Conservation (phyloP, 2,329 filamentous ascomycete species). For the Penicillium paneum region DNA sequence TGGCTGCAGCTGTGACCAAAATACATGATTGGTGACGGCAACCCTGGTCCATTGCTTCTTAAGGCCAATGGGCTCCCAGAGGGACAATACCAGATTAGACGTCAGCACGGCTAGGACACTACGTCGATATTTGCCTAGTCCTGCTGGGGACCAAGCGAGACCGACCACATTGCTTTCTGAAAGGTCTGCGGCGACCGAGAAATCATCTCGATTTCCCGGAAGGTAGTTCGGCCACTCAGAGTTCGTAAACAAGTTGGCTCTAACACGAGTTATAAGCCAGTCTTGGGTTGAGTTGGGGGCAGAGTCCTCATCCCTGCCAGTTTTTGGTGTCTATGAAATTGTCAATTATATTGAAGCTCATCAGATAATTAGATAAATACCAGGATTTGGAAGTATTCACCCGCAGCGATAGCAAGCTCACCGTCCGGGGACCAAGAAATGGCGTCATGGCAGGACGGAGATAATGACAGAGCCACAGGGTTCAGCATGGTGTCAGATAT, state of each 20-base stretch:
- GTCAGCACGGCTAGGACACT: conserved; percentile 56
- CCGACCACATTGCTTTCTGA: conserved; percentile 51
- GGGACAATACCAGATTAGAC: conserved; percentile 54
- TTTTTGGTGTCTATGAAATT: conserved; percentile 8
- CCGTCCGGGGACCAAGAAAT: conserved; percentile 60
- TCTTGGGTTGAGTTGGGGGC: conserved; percentile 4
- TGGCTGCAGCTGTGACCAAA: conserved; percentile 41
- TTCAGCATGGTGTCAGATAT: conserved; percentile 25
- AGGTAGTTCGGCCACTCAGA: conserved; percentile 50
- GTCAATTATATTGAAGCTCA: background rate
- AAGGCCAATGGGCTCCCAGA: conserved; percentile 53
- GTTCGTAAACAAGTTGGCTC: conserved; percentile 52
- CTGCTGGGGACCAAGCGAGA: conserved; percentile 56
- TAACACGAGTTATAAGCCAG: conserved; percentile 45
- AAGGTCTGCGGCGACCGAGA: conserved; percentile 59
- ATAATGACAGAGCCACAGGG: conserved; percentile 42
- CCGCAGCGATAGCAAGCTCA: conserved; percentile 55
- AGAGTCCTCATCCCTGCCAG: conserved; percentile 19
- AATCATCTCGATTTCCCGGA: conserved; percentile 47
- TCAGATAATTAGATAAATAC: conserved; percentile 31
- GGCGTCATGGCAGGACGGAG: conserved; percentile 52
- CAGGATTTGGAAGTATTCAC: conserved; percentile 55
- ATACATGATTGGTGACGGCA: conserved; percentile 51
- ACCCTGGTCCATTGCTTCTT: conserved; percentile 52
- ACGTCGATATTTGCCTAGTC: conserved; percentile 53